Evolutionary conservation across 1,284 basidiomycete species (phyloP).

Genomic region (Ganoderma boninense): DNA sequence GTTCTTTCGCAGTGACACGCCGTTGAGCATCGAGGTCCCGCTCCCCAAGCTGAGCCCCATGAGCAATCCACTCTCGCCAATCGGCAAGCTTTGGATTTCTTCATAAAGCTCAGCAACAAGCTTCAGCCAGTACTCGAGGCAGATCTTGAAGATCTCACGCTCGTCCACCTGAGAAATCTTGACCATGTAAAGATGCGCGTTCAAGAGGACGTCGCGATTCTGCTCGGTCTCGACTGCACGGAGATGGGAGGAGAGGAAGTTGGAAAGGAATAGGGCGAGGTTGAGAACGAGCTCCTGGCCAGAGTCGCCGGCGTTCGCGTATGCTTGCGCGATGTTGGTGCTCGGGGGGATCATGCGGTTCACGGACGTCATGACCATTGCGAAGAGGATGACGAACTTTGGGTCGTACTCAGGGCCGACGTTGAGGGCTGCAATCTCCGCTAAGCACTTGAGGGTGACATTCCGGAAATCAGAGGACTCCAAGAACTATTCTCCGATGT

Average conservation of each 20-base stretch:
- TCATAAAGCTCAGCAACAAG: constrained; percentile 99
- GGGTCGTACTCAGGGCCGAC: constrained; percentile 99
- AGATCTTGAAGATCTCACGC: constrained; percentile 99
- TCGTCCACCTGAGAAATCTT: constrained; percentile 99
- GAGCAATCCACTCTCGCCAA: constrained; percentile 92
- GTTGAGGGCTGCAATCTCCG: constrained; percentile 95
- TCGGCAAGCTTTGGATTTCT: constrained; percentile 93
- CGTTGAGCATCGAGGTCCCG: constrained; percentile 73
- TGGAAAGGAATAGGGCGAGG: constrained; percentile 95
- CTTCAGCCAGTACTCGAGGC: constrained; percentile 98
- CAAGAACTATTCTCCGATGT: constrained; percentile 74
- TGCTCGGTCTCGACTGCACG: constrained; percentile 92
- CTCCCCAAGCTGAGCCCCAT: constrained; percentile 92
- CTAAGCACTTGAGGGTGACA: constrained; percentile 95
- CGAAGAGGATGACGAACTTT: constrained; percentile 98
- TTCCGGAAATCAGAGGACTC: constrained; percentile 98
- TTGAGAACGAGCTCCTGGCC: constrained; percentile 99
- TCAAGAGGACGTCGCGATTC: constrained; percentile 93
- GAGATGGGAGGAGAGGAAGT: constrained; percentile 94
- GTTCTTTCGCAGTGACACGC: constrained; percentile 89
- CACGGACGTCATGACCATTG: constrained; percentile 97
- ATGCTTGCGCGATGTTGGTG: constrained; percentile 95
- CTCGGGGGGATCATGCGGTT: constrained; percentile 98
- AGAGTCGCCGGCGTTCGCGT: constrained; percentile 89
- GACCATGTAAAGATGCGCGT: constrained; percentile 98